These are phyloP conservation scores for Eragrostis tef DNA, from an alignment of 202 grass and related monocot species.

Conservation along the genomic window DNA sequence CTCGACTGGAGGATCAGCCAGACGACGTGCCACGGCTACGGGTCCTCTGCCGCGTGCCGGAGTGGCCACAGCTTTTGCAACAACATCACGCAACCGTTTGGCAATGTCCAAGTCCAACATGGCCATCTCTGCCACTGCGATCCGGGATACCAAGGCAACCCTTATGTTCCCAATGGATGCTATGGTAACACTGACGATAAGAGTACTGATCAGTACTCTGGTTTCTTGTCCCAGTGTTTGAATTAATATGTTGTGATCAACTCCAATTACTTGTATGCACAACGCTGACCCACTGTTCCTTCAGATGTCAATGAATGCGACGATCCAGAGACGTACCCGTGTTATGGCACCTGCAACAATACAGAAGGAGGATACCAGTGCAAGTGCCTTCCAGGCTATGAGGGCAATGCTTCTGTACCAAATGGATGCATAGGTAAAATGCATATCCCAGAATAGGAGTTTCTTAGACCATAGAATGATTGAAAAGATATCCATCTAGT, in stretches of 20 bases:
- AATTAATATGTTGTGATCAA: no score
- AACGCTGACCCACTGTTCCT: background rate
- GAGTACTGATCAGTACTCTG: background rate
- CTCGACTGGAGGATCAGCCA: background rate
- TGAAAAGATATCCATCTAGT: no score
- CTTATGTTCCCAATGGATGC: constrained; percentile 35
- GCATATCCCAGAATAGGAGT: no score
- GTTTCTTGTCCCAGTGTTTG: no score
- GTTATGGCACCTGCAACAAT: constrained; percentile 7
- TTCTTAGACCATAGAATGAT: no score
- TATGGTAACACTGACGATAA: constrained; percentile 21
- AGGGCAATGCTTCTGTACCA: background rate
- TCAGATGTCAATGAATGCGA: constrained; percentile 25
- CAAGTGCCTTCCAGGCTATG: background rate
- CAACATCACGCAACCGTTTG: background rate
- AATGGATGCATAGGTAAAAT: background rate
- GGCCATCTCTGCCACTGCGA: constrained; percentile 12
- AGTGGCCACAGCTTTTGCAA: background rate
- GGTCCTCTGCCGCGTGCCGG: background rate
- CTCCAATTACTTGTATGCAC: no score
- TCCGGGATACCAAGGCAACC: constrained; percentile 13
- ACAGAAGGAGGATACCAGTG: background rate
- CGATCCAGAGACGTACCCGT: background rate
- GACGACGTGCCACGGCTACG: background rate
- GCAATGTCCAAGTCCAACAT: no score